A percentile compares a stretch with the other conserved stretches of the same genome.
Evolutionary conservation across 495 filamentous ascomycete species (phyloP).

Genomic region (Cryomyces minteri): DNA sequence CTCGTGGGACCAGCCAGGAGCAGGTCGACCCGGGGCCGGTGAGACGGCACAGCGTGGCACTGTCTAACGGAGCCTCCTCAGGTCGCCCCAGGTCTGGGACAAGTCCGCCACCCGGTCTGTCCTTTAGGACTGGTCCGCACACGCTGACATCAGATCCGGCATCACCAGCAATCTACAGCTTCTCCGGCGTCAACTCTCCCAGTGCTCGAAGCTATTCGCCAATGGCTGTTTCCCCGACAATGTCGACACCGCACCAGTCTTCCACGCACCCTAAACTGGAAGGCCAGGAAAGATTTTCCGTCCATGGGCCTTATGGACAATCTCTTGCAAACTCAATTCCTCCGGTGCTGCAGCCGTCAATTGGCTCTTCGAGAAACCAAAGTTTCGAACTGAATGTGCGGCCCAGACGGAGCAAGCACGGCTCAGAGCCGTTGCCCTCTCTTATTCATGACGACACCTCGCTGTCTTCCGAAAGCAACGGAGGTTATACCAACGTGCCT

Average conservation of each 20-base stretch:
- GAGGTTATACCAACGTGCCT: background rate
- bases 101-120: background rate
- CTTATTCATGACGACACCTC: background rate
- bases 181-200: background rate
- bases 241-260: background rate
- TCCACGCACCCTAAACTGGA: too few relatives aligned
- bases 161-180: background rate
- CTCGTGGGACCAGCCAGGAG: slow-evolving; percentile 4
- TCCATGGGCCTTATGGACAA: too few relatives aligned
- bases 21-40: background rate
- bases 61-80: background rate
- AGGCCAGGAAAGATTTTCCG: too few relatives aligned
- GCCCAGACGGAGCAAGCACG: background rate
- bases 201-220: background rate
- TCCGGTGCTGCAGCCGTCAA: too few relatives aligned
- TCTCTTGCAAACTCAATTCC: too few relatives aligned
- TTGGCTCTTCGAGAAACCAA: too few relatives aligned
- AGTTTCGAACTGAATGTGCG: background rate
- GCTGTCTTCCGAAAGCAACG: background rate
- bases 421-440: background rate
- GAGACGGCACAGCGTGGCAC: background rate
- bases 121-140: background rate
- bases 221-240: background rate
- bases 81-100: background rate
- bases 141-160: background rate